Base-by-base conservation (phyloP, 495 filamentous ascomycete species). In the Annulohypoxylon nitens region DNA sequence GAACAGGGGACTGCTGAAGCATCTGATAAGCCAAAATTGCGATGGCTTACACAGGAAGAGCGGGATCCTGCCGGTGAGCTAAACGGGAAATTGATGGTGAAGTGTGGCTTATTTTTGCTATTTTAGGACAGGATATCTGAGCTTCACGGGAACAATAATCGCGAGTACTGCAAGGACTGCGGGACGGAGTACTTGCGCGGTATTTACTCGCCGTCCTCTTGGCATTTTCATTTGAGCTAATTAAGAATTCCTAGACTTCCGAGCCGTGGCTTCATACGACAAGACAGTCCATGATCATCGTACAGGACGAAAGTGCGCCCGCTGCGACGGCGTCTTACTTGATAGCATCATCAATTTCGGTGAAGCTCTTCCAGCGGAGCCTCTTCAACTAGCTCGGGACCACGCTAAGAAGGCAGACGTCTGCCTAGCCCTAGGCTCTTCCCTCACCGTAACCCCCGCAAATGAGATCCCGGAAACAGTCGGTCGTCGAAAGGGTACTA, bases 311-410 rank as follows among this genome's bases (percentile, higher is more conserved):
- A 82, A 82, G 61, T 85, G 82, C 61, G 71, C 73, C 14, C 18
- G 61, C 14, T 83, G 82, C 69, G 63, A 65, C 16, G 81, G 80
- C 4, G 45, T 51, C 2, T 73, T 86, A 1, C 75, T 76, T 23
- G 84, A 86, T 61, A 85, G 63, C 63, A 84, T 85, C 69, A 77
- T 84, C 71, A 83, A 85, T 63, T 85, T 86, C 64, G 78, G 75
- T 65, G 83, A 85, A 66, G 18, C 45, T 8, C 76, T 85, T 2
- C 71, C 65, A 2, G 76, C 55, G 14, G 65, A 78, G n/a, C 57
- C 78, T 9, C 70, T 83, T n/a, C 50, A 69, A 37, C 73, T 60
- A 6, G 83, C 84, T 6, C 66, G 65, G 23, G 55, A 76, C 2
- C 74, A 86, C 53, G 81, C 78, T 41, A 66, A 77, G 26, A 79